Base-by-base conservation (phyloP, 192 early-diverging fungal genomes). In the Cetraspora pellucida region DNA sequence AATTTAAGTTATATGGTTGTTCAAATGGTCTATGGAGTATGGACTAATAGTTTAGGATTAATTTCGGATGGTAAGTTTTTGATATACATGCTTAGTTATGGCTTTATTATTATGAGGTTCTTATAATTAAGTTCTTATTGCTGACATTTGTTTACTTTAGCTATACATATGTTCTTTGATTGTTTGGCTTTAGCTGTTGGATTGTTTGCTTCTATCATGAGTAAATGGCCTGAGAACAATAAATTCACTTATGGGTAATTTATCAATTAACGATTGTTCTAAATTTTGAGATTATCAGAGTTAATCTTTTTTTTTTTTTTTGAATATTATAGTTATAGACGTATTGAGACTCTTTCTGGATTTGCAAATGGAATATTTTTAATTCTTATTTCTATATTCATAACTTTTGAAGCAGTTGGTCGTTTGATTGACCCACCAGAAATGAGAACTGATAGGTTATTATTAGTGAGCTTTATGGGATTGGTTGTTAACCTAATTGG, bases 81-180 rank as follows among this genome's bases (percentile, higher is more conserved):
- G 50, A 19, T 45, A 37, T n/a, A 37, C 37, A 37, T 37, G 7
- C 1, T 37, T 37, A 7, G 3, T 37, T 37, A 37, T 6, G 37
- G 37, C 7, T 37, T 37, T 37, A 37, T 21, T 54, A 45, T 44
- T 49, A 25, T 30, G 1, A 49, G 6, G 3, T 59, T 52, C 10
- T 45, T 17, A 19, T 31, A 49, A 74, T 13, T 10, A 27, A 61
- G 21, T 66, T 50, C 19, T 66, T 45, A 72, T 13, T 69, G 9
- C 1, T 74, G n/a, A 2, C 49, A 43, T 30, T 46, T 21, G 13
- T 44, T 68, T 25, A 54, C 59, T 57, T 11, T 78, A 89, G 97
- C 97, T 19, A 94, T 97, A 66, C 97, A 98, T 82, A 98, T 98
- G 97, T 89, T 97, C 72, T 98, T 98, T 84, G 97, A 98, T 83